Conservation (phyloP, 2,329 filamentous ascomycete species). For the Botryotinia globosa region DNA sequence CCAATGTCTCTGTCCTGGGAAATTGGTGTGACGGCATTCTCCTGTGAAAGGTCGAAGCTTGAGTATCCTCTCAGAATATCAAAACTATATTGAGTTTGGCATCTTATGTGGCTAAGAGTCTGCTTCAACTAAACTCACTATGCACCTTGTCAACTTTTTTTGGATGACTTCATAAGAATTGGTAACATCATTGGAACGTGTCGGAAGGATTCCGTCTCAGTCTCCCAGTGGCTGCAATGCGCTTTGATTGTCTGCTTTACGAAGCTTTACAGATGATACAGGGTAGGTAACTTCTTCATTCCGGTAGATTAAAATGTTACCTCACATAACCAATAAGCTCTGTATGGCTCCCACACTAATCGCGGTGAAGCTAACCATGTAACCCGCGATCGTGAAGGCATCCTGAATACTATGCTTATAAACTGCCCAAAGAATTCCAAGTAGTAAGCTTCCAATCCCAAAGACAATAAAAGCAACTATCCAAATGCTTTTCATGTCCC, state of each 20-base stretch:
- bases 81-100: background rate
- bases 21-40: constrained; percentile 6
- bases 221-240: background rate
- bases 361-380: constrained; percentile 27
- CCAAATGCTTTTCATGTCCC: constrained; percentile 28
- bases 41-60: background rate
- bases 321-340: constrained; percentile 36
- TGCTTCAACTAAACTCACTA: background rate
- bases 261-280: background rate
- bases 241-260: background rate
- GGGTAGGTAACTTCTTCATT: background rate
- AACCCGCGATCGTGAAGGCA: constrained; percentile 28
- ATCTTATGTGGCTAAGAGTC: background rate
- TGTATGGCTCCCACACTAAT: constrained; percentile 27
- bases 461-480: constrained; percentile 25
- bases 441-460: constrained; percentile 25
- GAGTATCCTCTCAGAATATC: background rate
- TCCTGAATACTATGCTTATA: constrained; percentile 29
- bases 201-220: background rate
- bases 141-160: background rate
- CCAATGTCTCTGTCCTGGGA: background rate
- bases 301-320: background rate
- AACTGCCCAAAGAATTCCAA: constrained; percentile 24
- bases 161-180: background rate
- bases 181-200: background rate